Conservation (phyloP, 805 yeast genomes). For the Metschnikowia lunata region DNA sequence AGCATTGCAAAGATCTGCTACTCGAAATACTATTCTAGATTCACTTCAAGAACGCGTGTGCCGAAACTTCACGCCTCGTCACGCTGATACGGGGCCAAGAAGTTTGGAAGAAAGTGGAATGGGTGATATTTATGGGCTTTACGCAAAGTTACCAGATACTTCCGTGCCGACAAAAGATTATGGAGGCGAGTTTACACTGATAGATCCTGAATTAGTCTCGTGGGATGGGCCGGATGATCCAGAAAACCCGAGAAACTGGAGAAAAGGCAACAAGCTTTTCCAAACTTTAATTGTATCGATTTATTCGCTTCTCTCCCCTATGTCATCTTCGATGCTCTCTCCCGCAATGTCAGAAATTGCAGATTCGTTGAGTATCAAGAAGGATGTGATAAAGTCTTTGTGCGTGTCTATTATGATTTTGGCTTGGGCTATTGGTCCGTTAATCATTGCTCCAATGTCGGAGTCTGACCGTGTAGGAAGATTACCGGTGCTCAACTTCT, state of each 20-base stretch:
- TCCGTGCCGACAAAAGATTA: constrained; percentile 35
- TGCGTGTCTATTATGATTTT: constrained; percentile 59
- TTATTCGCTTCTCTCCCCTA: constrained; percentile 57
- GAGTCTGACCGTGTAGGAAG: constrained; percentile 59
- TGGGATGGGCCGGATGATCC: constrained; percentile 66
- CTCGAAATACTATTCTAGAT: constrained; percentile 42
- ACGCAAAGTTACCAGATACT: constrained; percentile 22
- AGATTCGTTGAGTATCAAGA: constrained; percentile 31
- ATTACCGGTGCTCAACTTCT: constrained; percentile 47
- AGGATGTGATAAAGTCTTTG: constrained; percentile 23
- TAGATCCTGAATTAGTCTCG: constrained; percentile 64
- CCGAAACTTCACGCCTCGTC: constrained; percentile 11
- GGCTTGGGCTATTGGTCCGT: constrained; percentile 67
- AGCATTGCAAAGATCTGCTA: constrained; percentile 38
- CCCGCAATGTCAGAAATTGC: constrained; percentile 54
- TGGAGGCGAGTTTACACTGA: constrained; percentile 49
- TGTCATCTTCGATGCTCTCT: constrained; percentile 58
- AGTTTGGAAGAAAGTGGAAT: background rate
- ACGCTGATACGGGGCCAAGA: constrained; percentile 19
- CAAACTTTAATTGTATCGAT: constrained; percentile 46
- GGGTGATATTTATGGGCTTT: constrained; percentile 1
- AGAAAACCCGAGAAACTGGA: constrained; percentile 63
- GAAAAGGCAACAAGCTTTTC: constrained; percentile 33
- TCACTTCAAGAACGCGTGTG: constrained; percentile 27
- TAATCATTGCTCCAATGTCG: constrained; percentile 62